phyloP scores from a whole-genome alignment of 495 filamentous ascomycete species.

The Penicillium manginii region DNA sequence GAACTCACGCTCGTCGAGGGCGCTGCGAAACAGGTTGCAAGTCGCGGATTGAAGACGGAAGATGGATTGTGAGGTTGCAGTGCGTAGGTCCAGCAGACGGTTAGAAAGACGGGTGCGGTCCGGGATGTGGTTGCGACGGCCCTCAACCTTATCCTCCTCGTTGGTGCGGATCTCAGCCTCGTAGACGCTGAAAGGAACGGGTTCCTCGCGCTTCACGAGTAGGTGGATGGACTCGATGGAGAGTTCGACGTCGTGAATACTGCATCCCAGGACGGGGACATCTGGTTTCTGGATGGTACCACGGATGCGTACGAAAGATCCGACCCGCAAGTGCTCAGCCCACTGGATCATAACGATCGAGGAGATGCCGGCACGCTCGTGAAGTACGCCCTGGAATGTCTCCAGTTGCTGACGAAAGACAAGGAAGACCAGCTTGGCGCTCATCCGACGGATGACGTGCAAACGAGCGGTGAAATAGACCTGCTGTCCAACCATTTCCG shows the following conservation, averaged over 20 bases:
- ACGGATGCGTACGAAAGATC: constrained; percentile 67
- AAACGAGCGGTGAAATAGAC: constrained; percentile 79
- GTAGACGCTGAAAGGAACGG: constrained; percentile 65
- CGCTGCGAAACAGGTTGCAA: constrained; percentile 75
- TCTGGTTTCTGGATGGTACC: constrained; percentile 65
- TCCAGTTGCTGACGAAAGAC: constrained; percentile 80
- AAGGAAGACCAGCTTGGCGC: constrained; percentile 86
- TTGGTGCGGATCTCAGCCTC: constrained; percentile 60
- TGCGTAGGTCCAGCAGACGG: constrained; percentile 85
- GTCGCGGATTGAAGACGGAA: constrained; percentile 77
- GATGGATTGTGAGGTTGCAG: constrained; percentile 83
- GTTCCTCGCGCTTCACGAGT: constrained; percentile 57
- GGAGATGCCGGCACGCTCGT: constrained; percentile 55
- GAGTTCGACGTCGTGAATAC: constrained; percentile 60
- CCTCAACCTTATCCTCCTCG: constrained; percentile 48
- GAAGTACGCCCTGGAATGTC: constrained; percentile 76
- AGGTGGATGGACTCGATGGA: constrained; percentile 55
- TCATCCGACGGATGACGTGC: constrained; percentile 82
- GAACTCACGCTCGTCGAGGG: constrained; percentile 73
- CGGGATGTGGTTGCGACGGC: constrained; percentile 61
- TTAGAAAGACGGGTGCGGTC: constrained; percentile 78
- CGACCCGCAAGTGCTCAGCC: constrained; percentile 70
- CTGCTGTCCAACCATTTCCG: constrained; percentile 65
- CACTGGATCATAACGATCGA: constrained; percentile 65
- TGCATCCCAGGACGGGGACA: constrained; percentile 59